Conservation (phyloP, 2,329 filamentous ascomycete genomes). For the Verticillium zaregamsianum region DNA sequence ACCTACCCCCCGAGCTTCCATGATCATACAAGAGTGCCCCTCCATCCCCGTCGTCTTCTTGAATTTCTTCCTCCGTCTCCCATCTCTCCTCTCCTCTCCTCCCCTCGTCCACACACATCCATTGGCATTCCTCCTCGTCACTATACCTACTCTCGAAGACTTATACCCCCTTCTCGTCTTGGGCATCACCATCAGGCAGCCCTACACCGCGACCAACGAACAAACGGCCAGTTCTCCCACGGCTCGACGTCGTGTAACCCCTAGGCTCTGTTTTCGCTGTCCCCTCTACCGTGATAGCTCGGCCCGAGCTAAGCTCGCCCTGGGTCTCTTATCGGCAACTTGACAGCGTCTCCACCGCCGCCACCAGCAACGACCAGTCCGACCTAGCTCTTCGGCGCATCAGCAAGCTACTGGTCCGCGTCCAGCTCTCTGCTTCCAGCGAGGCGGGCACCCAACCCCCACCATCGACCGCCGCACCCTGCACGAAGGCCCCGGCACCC, state of each 20-base stretch:
- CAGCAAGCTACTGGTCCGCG: neutral
- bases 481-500: neutral
- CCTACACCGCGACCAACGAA: neutral
- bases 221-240: neutral
- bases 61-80: slow-evolving; percentile 3
- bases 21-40: slow-evolving; percentile 10
- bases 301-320: neutral
- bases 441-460: neutral
- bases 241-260: neutral
- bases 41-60: slow-evolving; percentile 7
- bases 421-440: neutral
- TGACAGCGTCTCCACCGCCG: neutral
- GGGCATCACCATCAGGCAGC: neutral
- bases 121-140: neutral
- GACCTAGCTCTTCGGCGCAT: neutral
- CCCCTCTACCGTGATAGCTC: neutral
- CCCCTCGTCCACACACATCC: neutral
- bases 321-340: neutral
- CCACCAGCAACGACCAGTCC: neutral
- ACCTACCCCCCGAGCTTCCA: neutral
- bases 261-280: neutral
- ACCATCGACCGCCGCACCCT: neutral
- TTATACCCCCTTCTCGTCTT: neutral
- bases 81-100: slow-evolving; percentile 5
- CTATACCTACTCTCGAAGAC: neutral